Evolutionary conservation across 345 rosid genomes (phyloP).

Genomic region (Odontarrhena argentea): DNA sequence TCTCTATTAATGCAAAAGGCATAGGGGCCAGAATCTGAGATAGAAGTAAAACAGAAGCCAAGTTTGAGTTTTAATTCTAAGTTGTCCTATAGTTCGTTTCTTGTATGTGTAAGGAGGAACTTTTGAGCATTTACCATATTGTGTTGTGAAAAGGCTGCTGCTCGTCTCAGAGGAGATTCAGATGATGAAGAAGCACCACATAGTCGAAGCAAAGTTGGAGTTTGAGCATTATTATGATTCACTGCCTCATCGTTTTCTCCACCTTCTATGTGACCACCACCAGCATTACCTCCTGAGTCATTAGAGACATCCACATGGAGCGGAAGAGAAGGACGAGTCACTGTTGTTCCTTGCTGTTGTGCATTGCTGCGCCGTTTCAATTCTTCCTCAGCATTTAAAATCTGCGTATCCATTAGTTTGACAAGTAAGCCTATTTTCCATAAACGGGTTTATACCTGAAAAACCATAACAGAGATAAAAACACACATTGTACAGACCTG

Average conservation of each 20-base stretch:
- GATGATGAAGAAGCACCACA: constrained; percentile 87
- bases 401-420: constrained; percentile 44
- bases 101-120: background rate
- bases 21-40: background rate
- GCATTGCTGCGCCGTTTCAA: constrained; percentile 60
- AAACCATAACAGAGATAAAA: constrained; percentile 1
- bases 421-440: constrained; percentile 9
- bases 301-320: constrained; percentile 73
- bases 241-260: constrained; percentile 72
- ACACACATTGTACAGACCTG: constrained; percentile 51
- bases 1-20: background rate
- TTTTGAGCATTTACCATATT: constrained; percentile 50
- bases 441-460: background rate
- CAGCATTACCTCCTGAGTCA: constrained; percentile 64
- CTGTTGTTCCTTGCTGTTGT: constrained; percentile 55
- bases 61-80: background rate
- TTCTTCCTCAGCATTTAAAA: constrained; percentile 87
- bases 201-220: constrained; percentile 62
- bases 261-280: constrained; percentile 67
- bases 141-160: constrained; percentile 56
- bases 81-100: background rate
- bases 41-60: background rate
- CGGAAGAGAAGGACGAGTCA: constrained; percentile 53
- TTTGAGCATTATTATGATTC: constrained; percentile 53
- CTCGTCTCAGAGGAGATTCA: constrained; percentile 79